These are phyloP conservation scores for Trametes villosa DNA, from an alignment of 768 basidiomycete species.

Conservation along the genomic window DNA sequence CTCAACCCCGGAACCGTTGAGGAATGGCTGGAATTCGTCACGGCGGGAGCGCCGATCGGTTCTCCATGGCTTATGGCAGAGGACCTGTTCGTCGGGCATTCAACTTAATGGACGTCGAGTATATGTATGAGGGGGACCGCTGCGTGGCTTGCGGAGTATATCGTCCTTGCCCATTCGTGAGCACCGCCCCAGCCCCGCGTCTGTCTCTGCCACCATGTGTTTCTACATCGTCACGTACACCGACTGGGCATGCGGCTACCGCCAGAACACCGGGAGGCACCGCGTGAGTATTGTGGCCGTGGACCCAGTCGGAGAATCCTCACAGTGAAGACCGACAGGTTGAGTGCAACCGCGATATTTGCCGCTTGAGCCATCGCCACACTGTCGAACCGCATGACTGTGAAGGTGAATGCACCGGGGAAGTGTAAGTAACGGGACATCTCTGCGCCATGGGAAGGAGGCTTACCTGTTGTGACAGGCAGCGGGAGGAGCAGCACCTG, in stretches of 20 bases:
- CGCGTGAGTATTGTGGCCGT: neutral
- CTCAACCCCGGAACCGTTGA: no score
- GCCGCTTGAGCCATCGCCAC: conserved; percentile 17
- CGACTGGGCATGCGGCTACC: conserved; percentile 20
- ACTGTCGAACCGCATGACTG: conserved; percentile 11
- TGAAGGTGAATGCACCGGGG: conserved; percentile 4
- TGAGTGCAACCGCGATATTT: conserved; percentile 8
- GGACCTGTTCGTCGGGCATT: no score
- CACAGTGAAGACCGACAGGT: neutral
- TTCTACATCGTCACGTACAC: conserved; percentile 10
- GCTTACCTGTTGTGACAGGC: neutral
- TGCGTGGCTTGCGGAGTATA: neutral
- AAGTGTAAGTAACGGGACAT: neutral
- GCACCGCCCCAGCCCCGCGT: neutral
- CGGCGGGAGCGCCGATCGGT: no score
- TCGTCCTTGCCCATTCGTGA: neutral
- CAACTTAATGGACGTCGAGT: neutral
- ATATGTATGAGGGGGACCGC: neutral
- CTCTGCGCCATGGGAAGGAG: no score
- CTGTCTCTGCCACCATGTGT: neutral
- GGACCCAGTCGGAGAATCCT: neutral
- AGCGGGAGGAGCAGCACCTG: conserved; percentile 17
- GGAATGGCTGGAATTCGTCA: no score
- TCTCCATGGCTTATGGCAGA: no score
- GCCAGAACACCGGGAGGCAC: conserved; percentile 8